Conservation (phyloP, 768 basidiomycete species). For the Mycena floridula region DNA sequence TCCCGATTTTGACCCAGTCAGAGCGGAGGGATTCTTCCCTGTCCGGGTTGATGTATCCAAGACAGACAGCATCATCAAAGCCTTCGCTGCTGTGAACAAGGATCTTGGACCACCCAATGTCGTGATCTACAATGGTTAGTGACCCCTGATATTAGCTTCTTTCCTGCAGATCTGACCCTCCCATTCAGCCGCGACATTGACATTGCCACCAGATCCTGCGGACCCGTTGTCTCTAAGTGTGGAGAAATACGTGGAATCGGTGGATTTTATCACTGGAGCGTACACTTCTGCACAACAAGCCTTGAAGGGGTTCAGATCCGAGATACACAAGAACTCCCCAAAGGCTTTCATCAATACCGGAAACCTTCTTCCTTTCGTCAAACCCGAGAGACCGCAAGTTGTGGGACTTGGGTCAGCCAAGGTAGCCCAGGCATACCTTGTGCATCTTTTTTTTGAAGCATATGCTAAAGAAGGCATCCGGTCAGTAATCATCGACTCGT, state of each 20-base stretch:
- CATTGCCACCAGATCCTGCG: conserved; percentile 8
- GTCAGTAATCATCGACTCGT: conserved; percentile 9
- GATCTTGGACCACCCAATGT: conserved; percentile 36
- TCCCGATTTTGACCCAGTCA: conserved; percentile 9
- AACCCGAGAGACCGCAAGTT: conserved; percentile 2
- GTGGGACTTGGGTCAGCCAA: conserved; percentile 20
- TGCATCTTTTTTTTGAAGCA: conserved; percentile 14
- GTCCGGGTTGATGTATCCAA: conserved; percentile 31
- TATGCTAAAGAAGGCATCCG: conserved; percentile 17
- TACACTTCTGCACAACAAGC: conserved; percentile 23
- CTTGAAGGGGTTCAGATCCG: conserved; percentile 17
- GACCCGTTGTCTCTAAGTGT: conserved; percentile 19
- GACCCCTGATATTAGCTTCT: too few species aligned
- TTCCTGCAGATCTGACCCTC: too few species aligned
- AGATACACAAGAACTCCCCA: conserved; percentile 14
- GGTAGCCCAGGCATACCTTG: conserved; percentile 12
- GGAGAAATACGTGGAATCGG: conserved; percentile 12
- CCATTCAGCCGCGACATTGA: too few species aligned
- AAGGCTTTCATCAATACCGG: conserved; percentile 27
- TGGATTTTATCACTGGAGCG: conserved; percentile 11
- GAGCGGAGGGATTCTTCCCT: conserved; percentile 22
- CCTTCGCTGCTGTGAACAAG: conserved; percentile 29
- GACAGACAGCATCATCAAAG: conserved; percentile 23
- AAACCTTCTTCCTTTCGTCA: conserved; percentile 20
- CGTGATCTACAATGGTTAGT: conserved; percentile 40